Evolutionary conservation across 345 rosid species (phyloP).

Genomic region (Adansonia digitata): DNA sequence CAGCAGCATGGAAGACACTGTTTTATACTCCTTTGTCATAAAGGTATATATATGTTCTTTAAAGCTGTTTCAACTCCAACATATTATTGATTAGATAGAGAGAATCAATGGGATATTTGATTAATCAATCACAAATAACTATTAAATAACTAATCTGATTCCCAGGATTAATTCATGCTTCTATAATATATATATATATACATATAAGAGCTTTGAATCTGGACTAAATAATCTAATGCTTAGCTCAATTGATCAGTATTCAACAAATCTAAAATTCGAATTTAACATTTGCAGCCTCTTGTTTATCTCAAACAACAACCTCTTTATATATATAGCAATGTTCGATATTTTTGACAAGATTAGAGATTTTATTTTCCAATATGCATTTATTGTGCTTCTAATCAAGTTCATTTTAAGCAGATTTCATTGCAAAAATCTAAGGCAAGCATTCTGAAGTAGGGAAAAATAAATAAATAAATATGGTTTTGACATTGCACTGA

Average conservation of each 20-base stretch:
- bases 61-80: background rate
- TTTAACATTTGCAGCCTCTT: no score
- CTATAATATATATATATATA: no score
- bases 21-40: constrained; percentile 69
- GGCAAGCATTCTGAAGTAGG: background rate
- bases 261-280: no score
- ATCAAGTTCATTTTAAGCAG: background rate
- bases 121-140: background rate
- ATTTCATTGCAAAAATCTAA: background rate
- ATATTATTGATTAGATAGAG: background rate
- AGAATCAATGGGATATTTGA: background rate
- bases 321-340: no score
- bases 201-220: no score
- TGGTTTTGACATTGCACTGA: background rate
- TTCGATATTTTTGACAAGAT: no score
- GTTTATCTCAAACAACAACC: no score
- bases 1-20: constrained; percentile 92
- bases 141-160: background rate
- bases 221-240: no score
- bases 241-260: no score
- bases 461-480: background rate
- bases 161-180: no score
- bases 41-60: constrained; percentile 42
- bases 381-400: background rate
- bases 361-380: background rate